Conservation (phyloP, 148 eudicot genomes). For the Rhododendron ferrugineum region DNA sequence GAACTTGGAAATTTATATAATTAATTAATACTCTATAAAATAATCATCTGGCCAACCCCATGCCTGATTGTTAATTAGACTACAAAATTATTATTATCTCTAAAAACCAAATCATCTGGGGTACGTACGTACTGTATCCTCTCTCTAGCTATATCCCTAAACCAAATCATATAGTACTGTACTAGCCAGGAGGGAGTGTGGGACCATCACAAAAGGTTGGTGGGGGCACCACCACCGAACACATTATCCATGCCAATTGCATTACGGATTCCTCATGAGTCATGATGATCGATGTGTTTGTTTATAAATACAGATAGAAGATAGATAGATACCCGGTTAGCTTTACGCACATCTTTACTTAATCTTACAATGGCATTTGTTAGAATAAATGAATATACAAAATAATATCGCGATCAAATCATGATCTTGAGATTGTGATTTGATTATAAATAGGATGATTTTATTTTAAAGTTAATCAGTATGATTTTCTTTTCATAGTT, state of each 20-base stretch:
- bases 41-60: too few relatives aligned
- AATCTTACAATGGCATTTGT: background rate
- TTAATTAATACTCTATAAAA: too few relatives aligned
- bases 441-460: too few relatives aligned
- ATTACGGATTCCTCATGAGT: too few relatives aligned
- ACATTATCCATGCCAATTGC: background rate
- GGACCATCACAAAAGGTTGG: background rate
- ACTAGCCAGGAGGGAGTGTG: background rate
- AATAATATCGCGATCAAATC: too few relatives aligned
- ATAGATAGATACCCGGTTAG: too few relatives aligned
- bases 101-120: background rate
- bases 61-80: background rate
- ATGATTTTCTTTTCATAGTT: too few relatives aligned
- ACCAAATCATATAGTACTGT: background rate
- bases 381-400: too few relatives aligned
- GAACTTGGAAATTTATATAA: background rate
- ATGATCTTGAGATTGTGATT: too few relatives aligned
- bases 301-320: background rate
- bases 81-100: background rate
- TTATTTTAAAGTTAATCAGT: too few relatives aligned
- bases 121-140: background rate
- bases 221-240: conserved; percentile 8
- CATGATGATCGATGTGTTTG: background rate
- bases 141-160: background rate
- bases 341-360: too few relatives aligned